Evolutionary conservation across 1,284 basidiomycete species (phyloP).

Genomic region (Cystobasidium pallidum): DNA sequence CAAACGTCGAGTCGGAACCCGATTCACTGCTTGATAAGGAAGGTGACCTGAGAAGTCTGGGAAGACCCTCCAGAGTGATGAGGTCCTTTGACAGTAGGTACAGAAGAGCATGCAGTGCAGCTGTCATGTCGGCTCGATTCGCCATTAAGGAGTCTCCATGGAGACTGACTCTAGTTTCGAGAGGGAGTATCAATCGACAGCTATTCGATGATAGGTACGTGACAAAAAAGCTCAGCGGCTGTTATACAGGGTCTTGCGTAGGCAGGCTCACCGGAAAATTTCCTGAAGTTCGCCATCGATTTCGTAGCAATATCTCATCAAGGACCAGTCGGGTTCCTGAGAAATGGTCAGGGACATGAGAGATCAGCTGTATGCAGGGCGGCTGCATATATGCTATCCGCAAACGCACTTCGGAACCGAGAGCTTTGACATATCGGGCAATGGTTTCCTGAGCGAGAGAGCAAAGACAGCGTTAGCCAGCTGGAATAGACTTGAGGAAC

Average conservation of each 20-base stretch:
- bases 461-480: not conserved
- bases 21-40: constrained; percentile 57
- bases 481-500: constrained; percentile 50
- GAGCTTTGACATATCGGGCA: constrained; percentile 48
- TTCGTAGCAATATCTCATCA: constrained; percentile 6
- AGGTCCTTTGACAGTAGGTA: constrained; percentile 68
- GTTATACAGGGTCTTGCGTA: not conserved
- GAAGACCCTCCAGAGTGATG: constrained; percentile 53
- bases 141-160: constrained; percentile 68
- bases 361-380: not conserved
- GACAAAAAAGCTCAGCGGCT: not conserved
- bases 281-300: not conserved
- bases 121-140: constrained; percentile 75
- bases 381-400: not conserved
- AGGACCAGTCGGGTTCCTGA: constrained; percentile 5
- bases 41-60: constrained; percentile 19
- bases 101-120: constrained; percentile 71
- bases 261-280: constrained; percentile 9
- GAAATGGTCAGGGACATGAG: too few species aligned
- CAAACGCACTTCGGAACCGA: constrained; percentile 23
- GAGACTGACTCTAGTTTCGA: not conserved
- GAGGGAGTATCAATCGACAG: not conserved
- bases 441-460: constrained; percentile 52
- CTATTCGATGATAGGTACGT: not conserved
- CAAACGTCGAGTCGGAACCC: constrained; percentile 3